These are phyloP conservation scores for Malus hybrid DNA, from an alignment of 331 rosid species.

Conservation along the genomic window DNA sequence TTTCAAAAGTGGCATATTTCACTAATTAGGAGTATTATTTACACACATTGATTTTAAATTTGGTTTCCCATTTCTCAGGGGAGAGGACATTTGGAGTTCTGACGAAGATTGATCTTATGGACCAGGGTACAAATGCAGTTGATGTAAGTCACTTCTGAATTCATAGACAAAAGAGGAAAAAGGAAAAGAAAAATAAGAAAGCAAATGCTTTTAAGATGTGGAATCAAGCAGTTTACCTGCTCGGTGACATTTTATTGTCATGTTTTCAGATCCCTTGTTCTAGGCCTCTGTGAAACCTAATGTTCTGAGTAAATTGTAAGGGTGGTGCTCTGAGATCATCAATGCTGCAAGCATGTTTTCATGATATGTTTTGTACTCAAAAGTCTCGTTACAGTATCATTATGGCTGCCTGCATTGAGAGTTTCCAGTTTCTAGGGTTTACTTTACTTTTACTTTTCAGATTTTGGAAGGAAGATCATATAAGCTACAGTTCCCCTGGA, in stretches of 20 bases:
- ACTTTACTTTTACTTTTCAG: neutral
- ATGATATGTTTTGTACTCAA: neutral
- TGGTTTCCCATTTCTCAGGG: conserved; percentile 16
- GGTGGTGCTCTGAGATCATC: neutral
- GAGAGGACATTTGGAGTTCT: conserved; percentile 53
- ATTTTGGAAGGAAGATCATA: conserved; percentile 43
- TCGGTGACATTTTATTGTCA: neutral
- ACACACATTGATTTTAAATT: neutral
- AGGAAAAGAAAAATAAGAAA: neutral
- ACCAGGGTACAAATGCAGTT: conserved; percentile 49
- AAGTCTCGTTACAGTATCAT: neutral
- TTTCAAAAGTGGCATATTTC: neutral
- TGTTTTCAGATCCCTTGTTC: neutral
- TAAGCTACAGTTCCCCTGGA: conserved; percentile 49
- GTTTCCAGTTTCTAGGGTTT: neutral
- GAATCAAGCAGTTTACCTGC: neutral
- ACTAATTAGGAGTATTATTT: neutral
- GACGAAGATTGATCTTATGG: conserved; percentile 52
- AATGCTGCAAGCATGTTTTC: neutral
- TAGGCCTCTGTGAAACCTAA: neutral
- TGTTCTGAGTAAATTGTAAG: neutral
- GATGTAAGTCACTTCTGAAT: conserved; percentile 28
- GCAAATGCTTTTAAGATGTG: neutral
- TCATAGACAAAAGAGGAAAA: neutral
- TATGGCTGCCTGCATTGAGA: neutral